phyloP scores from a whole-genome alignment of 2,329 filamentous ascomycete species.

The Ascocoryne sarcoides region DNA sequence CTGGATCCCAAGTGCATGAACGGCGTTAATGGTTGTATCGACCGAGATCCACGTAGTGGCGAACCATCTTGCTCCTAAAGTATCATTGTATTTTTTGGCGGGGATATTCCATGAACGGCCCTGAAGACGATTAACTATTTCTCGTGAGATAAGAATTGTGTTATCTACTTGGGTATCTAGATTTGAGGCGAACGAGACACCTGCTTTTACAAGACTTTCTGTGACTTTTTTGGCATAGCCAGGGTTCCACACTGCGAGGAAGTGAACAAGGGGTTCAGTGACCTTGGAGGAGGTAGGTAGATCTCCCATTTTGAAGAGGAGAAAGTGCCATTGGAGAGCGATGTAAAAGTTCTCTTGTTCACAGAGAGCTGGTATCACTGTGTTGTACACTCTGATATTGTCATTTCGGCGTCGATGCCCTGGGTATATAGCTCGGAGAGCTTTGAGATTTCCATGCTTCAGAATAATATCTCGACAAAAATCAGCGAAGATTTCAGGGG shows the following conservation, averaged over 20 bases:
- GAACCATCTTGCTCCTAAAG: constrained; percentile 71
- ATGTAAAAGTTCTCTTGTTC: constrained; percentile 29
- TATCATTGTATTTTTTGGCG: constrained; percentile 51
- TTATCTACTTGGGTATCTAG: constrained; percentile 8
- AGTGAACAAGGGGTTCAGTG: constrained; percentile 33
- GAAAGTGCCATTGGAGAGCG: constrained; percentile 38
- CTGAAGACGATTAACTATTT: constrained; percentile 28
- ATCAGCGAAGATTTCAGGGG: constrained; percentile 30
- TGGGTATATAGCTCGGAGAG: constrained; percentile 35
- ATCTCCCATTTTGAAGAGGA: constrained; percentile 34
- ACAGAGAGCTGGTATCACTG: constrained; percentile 34
- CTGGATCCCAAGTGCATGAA: constrained; percentile 62
- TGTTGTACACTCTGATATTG: constrained; percentile 30
- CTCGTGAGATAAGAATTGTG: constrained; percentile 19
- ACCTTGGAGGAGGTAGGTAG: constrained; percentile 31
- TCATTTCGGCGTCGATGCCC: constrained; percentile 28
- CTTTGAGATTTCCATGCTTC: constrained; percentile 23
- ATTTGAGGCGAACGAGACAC: constrained; percentile 16
- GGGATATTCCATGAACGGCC: constrained; percentile 23
- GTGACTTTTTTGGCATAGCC: constrained; percentile 18
- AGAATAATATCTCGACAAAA: constrained; percentile 25
- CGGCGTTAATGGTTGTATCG: constrained; percentile 60
- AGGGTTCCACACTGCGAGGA: constrained; percentile 29
- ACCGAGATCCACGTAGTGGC: constrained; percentile 67
- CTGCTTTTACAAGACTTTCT: constrained; percentile 19